Conservation (phyloP, 2,329 filamentous ascomycete species). For the Hawksworthiomyces lignivorus region DNA sequence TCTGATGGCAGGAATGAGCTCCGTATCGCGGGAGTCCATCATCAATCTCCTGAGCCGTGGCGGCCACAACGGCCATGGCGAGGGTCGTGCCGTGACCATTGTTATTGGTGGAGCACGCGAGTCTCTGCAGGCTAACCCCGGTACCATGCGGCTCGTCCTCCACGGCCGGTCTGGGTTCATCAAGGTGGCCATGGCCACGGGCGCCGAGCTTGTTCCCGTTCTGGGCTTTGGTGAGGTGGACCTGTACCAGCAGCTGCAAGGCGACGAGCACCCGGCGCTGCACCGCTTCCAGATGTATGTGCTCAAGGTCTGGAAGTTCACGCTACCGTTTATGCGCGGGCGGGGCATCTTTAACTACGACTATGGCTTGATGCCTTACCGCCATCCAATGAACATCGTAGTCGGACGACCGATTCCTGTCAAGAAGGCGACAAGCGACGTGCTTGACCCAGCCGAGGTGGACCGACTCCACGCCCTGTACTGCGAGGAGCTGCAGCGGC, state of each 20-base stretch:
- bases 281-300: slow-evolving; percentile 76
- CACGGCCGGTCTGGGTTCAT: slow-evolving; percentile 84
- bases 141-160: slow-evolving; percentile 68
- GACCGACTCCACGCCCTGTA: slow-evolving; percentile 75
- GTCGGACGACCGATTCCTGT: slow-evolving; percentile 77
- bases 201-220: slow-evolving; percentile 90
- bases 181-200: slow-evolving; percentile 83
- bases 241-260: slow-evolving; percentile 82
- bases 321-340: slow-evolving; percentile 82
- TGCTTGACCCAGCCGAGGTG: slow-evolving; percentile 67
- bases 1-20: slow-evolving; percentile 78
- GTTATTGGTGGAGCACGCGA: slow-evolving; percentile 90
- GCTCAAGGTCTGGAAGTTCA: slow-evolving; percentile 85
- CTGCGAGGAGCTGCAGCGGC: slow-evolving; percentile 60
- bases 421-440: slow-evolving; percentile 38
- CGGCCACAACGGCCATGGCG: slow-evolving; percentile 69
- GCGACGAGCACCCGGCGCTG: slow-evolving; percentile 67
- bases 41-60: slow-evolving; percentile 79
- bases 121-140: slow-evolving; percentile 79
- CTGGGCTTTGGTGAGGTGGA: slow-evolving; percentile 94
- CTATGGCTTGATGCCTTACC: slow-evolving; percentile 90
- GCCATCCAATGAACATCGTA: slow-evolving; percentile 79
- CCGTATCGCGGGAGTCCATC: slow-evolving; percentile 86
- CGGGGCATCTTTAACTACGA: slow-evolving; percentile 96
- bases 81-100: slow-evolving; percentile 94